These are phyloP conservation scores for Xerocomus spinulosus DNA, from an alignment of 768 basidiomycete genomes.

Conservation along the genomic window DNA sequence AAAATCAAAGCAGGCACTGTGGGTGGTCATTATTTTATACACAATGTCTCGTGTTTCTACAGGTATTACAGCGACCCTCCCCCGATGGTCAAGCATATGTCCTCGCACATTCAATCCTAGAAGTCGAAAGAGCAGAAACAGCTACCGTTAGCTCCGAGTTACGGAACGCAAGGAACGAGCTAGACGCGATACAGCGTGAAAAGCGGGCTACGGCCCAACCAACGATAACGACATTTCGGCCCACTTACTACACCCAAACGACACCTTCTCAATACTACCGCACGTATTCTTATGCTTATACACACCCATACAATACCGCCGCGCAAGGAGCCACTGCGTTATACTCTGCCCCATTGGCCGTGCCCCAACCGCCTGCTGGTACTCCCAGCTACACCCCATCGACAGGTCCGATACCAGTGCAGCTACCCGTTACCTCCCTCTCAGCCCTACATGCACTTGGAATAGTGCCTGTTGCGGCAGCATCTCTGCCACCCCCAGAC, in stretches of 20 bases:
- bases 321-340: conserved; percentile 21
- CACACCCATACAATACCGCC: conserved; percentile 46
- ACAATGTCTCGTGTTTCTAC: conserved; percentile 1
- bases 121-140: conserved; percentile 62
- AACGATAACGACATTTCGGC: conserved; percentile 36
- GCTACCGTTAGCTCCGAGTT: conserved; percentile 54
- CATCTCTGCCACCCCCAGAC: conserved; percentile 47
- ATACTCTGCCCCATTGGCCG: conserved; percentile 29
- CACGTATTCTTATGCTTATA: conserved; percentile 60
- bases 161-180: conserved; percentile 56
- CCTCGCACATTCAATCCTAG: conserved; percentile 59
- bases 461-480: conserved; percentile 63
- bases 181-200: conserved; percentile 66
- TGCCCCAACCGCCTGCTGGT: conserved; percentile 34
- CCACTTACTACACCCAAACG: conserved; percentile 33
- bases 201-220: conserved; percentile 45
- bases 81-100: conserved; percentile 61
- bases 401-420: conserved; percentile 50
- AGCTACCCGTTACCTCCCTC: conserved; percentile 60
- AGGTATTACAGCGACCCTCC: conserved; percentile 45
- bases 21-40: conserved; percentile 15
- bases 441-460: conserved; percentile 62
- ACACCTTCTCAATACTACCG: conserved; percentile 57
- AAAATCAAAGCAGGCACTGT: conserved; percentile 56
- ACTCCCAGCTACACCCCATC: conserved; percentile 29